Evolutionary conservation across 2,329 filamentous ascomycete genomes (phyloP).

Genomic region (Monilinia vaccinii-corymbosi): DNA sequence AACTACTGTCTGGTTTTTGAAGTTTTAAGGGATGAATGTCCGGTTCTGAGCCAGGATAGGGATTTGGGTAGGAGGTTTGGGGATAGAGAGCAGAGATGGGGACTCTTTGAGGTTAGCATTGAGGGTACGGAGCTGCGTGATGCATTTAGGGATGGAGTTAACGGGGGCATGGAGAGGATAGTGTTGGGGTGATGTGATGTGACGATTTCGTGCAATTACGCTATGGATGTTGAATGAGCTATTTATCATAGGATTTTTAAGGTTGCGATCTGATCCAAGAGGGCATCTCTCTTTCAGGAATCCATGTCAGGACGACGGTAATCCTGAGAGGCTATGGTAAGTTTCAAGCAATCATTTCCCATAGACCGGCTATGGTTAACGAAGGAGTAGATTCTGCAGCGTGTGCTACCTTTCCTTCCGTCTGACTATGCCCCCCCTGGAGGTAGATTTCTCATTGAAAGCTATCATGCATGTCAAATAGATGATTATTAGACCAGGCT

Average conservation of each 20-base stretch:
- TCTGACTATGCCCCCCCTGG: too few relatives aligned
- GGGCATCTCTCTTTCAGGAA: neutral
- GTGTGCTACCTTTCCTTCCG: too few relatives aligned
- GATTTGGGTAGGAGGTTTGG: slow-evolving; percentile 22
- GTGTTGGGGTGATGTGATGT: neutral
- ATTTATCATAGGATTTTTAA: neutral
- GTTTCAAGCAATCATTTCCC: neutral
- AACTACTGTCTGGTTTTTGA: slow-evolving; percentile 19
- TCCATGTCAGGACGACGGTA: neutral
- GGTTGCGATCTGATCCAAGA: too few relatives aligned
- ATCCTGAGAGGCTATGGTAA: neutral
- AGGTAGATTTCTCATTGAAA: too few relatives aligned
- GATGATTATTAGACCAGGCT: too few relatives aligned
- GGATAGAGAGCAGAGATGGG: slow-evolving; percentile 46
- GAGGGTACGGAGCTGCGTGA: slow-evolving; percentile 33
- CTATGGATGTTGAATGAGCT: neutral
- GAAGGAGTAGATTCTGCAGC: neutral
- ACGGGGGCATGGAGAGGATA: neutral
- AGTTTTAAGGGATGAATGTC: slow-evolving; percentile 27
- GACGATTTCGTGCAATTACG: neutral
- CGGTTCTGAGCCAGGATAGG: slow-evolving; percentile 8
- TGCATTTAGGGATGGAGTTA: slow-evolving; percentile 29
- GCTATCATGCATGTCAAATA: too few relatives aligned
- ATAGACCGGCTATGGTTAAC: neutral
- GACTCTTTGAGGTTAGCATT: slow-evolving; percentile 35